These are phyloP conservation scores for Fusarium pseudoanthophilum DNA, from an alignment of 2,329 filamentous ascomycete species.

Conservation along the genomic window DNA sequence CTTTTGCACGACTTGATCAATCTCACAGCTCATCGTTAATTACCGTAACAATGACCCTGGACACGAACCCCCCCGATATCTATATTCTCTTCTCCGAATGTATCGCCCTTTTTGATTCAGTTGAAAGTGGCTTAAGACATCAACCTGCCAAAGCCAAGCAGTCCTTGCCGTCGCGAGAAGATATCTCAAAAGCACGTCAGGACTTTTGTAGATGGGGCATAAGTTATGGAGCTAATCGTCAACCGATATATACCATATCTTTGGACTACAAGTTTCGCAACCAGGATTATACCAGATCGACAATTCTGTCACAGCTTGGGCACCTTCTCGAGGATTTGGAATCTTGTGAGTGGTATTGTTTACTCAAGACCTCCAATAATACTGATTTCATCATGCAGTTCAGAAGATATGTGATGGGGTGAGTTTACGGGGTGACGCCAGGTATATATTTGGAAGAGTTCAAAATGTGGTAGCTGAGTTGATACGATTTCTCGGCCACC, in stretches of 20 bases:
- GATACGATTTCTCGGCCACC: slow-evolving; percentile 15
- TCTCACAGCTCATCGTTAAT: background rate
- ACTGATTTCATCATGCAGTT: slow-evolving; percentile 1
- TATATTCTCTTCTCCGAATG: slow-evolving; percentile 15
- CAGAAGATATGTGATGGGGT: slow-evolving; percentile 3
- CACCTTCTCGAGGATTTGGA: slow-evolving; percentile 21
- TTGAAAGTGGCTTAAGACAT: background rate
- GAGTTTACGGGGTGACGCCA: slow-evolving; percentile 3
- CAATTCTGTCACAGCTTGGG: slow-evolving; percentile 6
- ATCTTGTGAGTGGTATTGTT: slow-evolving; percentile 6
- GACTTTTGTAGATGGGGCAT: slow-evolving; percentile 20
- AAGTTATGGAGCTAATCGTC: slow-evolving; percentile 14
- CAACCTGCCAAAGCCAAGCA: background rate
- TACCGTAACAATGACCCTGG: background rate
- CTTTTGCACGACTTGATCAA: background rate
- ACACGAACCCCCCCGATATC: background rate
- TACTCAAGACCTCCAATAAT: too few species aligned
- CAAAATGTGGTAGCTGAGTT: slow-evolving; percentile 11
- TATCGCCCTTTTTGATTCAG: background rate
- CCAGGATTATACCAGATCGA: slow-evolving; percentile 9
- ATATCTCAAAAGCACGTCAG: slow-evolving; percentile 4
- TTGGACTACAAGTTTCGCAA: slow-evolving; percentile 32
- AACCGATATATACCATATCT: slow-evolving; percentile 12
- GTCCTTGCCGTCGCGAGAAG: background rate
- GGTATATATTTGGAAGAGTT: slow-evolving; percentile 7